phyloP scores from a whole-genome alignment of 495 filamentous ascomycete genomes.

The Chaetomium tenue region DNA sequence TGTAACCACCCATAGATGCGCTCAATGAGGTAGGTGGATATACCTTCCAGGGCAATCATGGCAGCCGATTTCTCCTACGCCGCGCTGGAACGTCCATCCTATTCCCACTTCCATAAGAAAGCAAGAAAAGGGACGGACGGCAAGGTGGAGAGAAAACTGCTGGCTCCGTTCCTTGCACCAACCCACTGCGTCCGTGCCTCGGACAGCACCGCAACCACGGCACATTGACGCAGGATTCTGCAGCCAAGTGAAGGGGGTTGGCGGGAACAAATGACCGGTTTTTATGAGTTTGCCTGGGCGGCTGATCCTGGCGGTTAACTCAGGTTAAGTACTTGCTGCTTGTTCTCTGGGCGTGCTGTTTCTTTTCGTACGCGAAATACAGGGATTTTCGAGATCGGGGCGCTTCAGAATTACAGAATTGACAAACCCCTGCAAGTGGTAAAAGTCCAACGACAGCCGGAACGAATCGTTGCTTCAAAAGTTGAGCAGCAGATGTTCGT shows the following conservation, averaged over 20 bases:
- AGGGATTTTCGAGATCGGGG: no score
- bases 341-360: neutral
- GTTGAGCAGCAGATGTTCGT: neutral
- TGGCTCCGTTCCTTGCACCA: neutral
- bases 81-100: no score
- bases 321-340: neutral
- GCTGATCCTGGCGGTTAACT: neutral
- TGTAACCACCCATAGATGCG: no score
- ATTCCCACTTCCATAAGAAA: no score
- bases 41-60: no score
- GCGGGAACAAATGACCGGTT: neutral
- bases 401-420: no score
- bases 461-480: neutral
- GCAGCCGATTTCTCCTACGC: no score
- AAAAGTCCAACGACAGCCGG: no score
- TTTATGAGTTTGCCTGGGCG: neutral
- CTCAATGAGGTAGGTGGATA: no score
- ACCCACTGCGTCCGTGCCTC: conserved; percentile 21
- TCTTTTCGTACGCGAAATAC: no score
- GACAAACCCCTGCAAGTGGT: no score
- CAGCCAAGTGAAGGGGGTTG: neutral
- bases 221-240: conserved; percentile 24
- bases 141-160: neutral
- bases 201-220: conserved; percentile 6
- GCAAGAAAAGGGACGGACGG: no score